These are phyloP conservation scores for Phytophthora rubi DNA, from an alignment of 352 stramenopile genomes.

Conservation along the genomic window DNA sequence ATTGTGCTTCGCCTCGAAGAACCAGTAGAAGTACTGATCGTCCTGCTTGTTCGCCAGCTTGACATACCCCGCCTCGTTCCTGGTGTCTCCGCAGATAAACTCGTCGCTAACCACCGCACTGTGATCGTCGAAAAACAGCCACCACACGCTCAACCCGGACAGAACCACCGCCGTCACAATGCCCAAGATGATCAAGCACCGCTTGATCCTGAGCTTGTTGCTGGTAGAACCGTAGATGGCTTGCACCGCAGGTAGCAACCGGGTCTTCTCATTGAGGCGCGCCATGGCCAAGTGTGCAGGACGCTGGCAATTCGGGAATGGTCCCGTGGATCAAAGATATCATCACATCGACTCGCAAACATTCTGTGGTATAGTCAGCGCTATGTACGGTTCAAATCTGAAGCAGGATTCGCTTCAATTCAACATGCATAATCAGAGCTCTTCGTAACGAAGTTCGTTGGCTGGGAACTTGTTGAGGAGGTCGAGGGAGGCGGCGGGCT, in stretches of 20 bases:
- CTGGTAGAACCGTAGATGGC: conserved; percentile 28
- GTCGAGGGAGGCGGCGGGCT: conserved; percentile 47
- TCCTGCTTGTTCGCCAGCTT: conserved; percentile 62
- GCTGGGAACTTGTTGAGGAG: conserved; percentile 64
- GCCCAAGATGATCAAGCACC: conserved; percentile 23
- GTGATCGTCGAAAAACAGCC: conserved; percentile 4
- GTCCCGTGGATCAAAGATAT: neutral
- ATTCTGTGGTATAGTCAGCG: neutral
- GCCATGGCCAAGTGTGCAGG: conserved; percentile 11
- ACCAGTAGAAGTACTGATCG: conserved; percentile 78
- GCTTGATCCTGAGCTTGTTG: conserved; percentile 26
- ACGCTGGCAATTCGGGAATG: conserved; percentile 1
- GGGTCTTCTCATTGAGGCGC: conserved; percentile 19
- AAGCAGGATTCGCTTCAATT: neutral
- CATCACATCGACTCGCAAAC: neutral
- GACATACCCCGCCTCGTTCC: conserved; percentile 47
- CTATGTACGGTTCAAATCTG: conserved; percentile 1
- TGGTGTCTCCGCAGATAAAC: conserved; percentile 5
- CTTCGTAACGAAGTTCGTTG: too few species aligned
- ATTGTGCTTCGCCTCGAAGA: conserved; percentile 50
- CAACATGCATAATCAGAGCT: neutral
- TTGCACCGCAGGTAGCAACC: conserved; percentile 20
- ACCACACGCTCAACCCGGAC: conserved; percentile 1
- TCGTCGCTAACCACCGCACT: neutral
- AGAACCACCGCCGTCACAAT: conserved; percentile 9